These are phyloP conservation scores for Ustilago lituana DNA, from an alignment of 1,284 basidiomycete genomes.

Conservation along the genomic window DNA sequence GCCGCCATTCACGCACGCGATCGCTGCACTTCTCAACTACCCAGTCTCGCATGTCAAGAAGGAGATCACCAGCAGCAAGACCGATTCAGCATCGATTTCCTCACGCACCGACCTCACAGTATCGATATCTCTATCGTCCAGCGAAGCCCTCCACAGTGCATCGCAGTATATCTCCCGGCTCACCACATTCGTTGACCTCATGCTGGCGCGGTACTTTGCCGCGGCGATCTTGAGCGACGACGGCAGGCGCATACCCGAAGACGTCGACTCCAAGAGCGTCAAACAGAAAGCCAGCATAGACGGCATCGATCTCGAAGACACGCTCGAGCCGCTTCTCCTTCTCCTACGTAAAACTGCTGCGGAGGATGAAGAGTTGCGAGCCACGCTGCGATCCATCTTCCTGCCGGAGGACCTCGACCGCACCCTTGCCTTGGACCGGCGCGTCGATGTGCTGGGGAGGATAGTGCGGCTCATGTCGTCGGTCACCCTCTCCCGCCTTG, in stretches of 20 bases:
- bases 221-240: background rate
- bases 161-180: constrained; percentile 30
- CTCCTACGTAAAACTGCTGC: constrained; percentile 49
- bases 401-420: constrained; percentile 51
- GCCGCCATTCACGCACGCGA: constrained; percentile 57
- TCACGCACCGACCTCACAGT: constrained; percentile 1
- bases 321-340: constrained; percentile 48
- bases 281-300: constrained; percentile 28
- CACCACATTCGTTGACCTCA: constrained; percentile 28
- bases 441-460: constrained; percentile 47
- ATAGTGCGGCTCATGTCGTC: constrained; percentile 55
- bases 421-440: constrained; percentile 39
- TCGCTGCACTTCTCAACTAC: constrained; percentile 59
- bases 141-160: constrained; percentile 16
- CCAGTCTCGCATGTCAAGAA: constrained; percentile 34
- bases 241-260: constrained; percentile 24
- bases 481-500: constrained; percentile 40
- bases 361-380: constrained; percentile 36
- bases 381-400: constrained; percentile 17
- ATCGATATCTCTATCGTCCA: constrained; percentile 26
- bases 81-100: background rate
- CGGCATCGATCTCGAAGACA: constrained; percentile 53
- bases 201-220: constrained; percentile 42
- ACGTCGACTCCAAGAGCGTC: constrained; percentile 39
- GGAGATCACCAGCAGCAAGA: constrained; percentile 1